Evolutionary conservation across 2,329 filamentous ascomycete genomes (phyloP), one percentile per base, ranked within the genome.

Genomic region (Diaporthe ilicicola): DNA sequence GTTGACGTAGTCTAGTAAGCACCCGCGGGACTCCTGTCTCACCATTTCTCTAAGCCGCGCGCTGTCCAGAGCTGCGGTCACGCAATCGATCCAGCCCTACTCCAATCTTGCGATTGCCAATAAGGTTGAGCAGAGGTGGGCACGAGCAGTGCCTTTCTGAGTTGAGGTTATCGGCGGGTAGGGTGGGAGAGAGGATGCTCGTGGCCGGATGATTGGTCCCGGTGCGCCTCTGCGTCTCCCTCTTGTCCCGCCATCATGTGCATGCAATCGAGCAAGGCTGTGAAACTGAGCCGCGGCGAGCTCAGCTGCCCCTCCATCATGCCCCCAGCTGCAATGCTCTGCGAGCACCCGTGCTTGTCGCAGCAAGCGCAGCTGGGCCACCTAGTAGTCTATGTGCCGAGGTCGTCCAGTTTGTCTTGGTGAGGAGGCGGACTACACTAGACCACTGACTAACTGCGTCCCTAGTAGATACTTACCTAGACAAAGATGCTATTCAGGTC

Each of bases 141-240:
- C 27, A 13, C 17, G 53, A 29, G 55, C 17, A 22, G 55, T 59
- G 34, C 32, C 34, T 17, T 9, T 9, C 39, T 32, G 4, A 29
- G 44, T 46, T 67, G 64, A 51, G 50, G 37, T 54, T 34, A 17
- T 67, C 51, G 37, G 53, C 64, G 51, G 48, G 22, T 53, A 46
- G 9, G 27, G 32, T 9, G 39, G 17, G 27, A 39, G 39, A 27
- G 39, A 17, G 42, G 24, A 50, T 39, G 53, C 66, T 50, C 53
- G 53, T 68, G 66, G 53, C 53, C 17, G 66, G 19, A 50, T 50
- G 66, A 68, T 68, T 68, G 66, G 64, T 6, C 46, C 32, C 42
- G 32, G 53, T 39, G 22, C 53, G 29, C 24, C 34, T 50, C 19
- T 59, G 53, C 44, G 42, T 55, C 24, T 59, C 42, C 22, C 22